phyloP scores from a whole-genome alignment of 257 asterid genomes.

The Paraleonurus japonicus region DNA sequence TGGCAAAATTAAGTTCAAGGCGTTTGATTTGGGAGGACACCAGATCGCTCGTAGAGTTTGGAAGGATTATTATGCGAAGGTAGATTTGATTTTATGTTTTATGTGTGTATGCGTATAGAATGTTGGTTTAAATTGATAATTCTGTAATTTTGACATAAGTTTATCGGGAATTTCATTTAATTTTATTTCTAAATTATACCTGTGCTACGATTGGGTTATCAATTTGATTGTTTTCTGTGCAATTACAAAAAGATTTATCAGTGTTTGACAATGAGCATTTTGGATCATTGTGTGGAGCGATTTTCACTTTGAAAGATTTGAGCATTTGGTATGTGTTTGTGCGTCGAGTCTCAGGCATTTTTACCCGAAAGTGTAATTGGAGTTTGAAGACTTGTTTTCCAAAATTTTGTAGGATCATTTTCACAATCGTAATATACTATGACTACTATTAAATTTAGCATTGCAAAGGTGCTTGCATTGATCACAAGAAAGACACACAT shows the following conservation, averaged over 20 bases:
- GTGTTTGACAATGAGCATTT: not conserved
- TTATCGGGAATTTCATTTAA: not conserved
- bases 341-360: not conserved
- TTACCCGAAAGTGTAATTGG: not conserved
- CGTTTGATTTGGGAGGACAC: slow-evolving; percentile 58
- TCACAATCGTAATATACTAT: not conserved
- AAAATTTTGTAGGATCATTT: not conserved
- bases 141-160: not conserved
- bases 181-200: not conserved
- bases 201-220: slow-evolving; percentile 9
- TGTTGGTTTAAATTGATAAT: not conserved
- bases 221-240: slow-evolving; percentile 13
- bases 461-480: slow-evolving; percentile 15
- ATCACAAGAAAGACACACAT: not conserved
- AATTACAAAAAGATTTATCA: not conserved
- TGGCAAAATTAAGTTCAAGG: slow-evolving; percentile 53
- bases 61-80: slow-evolving; percentile 58
- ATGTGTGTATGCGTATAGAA: not conserved
- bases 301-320: not conserved
- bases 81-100: slow-evolving; percentile 12
- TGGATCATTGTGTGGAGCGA: not conserved
- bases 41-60: slow-evolving; percentile 61
- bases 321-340: not conserved
- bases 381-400: not conserved
- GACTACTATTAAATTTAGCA: not conserved